These are phyloP conservation scores for Ceratocystis ficicola DNA, from an alignment of 2,329 filamentous ascomycete species.

Conservation along the genomic window DNA sequence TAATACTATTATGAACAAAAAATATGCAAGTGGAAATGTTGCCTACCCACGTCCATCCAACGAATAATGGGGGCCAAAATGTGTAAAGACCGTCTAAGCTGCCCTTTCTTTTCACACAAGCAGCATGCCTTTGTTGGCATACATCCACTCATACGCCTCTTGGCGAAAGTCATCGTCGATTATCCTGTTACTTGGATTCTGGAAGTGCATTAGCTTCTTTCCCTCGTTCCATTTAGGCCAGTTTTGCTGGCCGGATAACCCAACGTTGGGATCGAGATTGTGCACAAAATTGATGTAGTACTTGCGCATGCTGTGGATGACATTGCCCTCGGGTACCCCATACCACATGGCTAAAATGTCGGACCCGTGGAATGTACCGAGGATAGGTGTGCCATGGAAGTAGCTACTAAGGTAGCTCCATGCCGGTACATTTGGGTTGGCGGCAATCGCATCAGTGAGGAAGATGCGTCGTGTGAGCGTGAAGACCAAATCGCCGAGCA, in stretches of 20 bases:
- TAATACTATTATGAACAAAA: too few species aligned
- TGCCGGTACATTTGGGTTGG: constrained; percentile 36
- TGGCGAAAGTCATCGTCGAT: constrained; percentile 24
- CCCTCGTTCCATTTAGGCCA: constrained; percentile 34
- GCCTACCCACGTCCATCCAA: not conserved
- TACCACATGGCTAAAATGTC: constrained; percentile 46
- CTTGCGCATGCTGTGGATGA: constrained; percentile 36
- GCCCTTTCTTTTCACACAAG: constrained; percentile 9
- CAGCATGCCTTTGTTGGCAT: constrained; percentile 6
- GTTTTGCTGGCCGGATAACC: constrained; percentile 26
- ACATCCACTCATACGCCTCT: constrained; percentile 23
- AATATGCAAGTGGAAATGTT: too few species aligned
- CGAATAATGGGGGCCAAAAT: too few species aligned
- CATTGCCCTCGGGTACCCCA: constrained; percentile 38
- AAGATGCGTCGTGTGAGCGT: constrained; percentile 32
- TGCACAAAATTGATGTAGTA: constrained; percentile 51
- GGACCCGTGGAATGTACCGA: constrained; percentile 52
- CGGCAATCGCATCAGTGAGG: constrained; percentile 32
- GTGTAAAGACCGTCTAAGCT: not conserved
- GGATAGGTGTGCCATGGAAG: constrained; percentile 44
- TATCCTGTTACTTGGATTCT: constrained; percentile 19
- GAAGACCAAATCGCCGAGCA: constrained; percentile 53
- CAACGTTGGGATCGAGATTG: constrained; percentile 43
- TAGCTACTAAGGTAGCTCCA: constrained; percentile 53
- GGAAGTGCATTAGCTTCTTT: constrained; percentile 29